Evolutionary conservation across 164 flowering plant species (phyloP), one percentile per base, ranked within the genome.

Genomic region (Macadamia integrifolia): DNA sequence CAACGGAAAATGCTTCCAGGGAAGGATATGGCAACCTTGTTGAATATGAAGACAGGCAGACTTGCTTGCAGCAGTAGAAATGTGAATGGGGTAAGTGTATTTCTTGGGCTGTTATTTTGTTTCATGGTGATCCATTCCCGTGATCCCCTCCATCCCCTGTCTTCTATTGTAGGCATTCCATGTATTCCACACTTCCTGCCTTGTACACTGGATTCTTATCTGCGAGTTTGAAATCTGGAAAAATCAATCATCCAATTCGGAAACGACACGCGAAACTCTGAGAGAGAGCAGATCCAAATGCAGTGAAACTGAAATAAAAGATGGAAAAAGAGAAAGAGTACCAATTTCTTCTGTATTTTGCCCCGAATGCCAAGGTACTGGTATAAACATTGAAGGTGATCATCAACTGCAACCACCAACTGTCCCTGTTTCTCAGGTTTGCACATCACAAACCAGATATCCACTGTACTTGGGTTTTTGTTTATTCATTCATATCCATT

Each of bases 21-120:
- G 61, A 92, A 92, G 76, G 97, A 95, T 81, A 98, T 89, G 44
- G 90, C 99, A 15, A 69, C 97, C 46, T 83, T 95, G 14, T 55
- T 92, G 76, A 95, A 89, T 71, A 74, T 80, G 82, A 86, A 82
- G 72, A 88, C 93, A 9, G 90, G 87, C 50, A 87, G 77, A 61
- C 88, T 92, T 69, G 96, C 78, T 71, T 95, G 99, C 87, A 87
- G 89, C 67, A 86, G 98, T 77, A 87, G 99, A 81, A 95, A 95
- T 77, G 65, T 67, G 10, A 78, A 80, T 64, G 99, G 99, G 89
- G 99, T 92, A 82, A 71, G 40, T 1, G 60, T 28, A 59, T 57
- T 59, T n/a, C 35, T 0, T 49, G 43, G 23, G 57, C 32, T n/a
- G 0, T 50, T 2, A 9, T 11, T 30, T 18, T 66, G 14, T 56